Percentiles rank a stretch among this genome's conserved stretches.
These are phyloP conservation scores for Mortierella sp. DNA, from an alignment of 371 early-diverging fungal genomes.

Conservation along the genomic window DNA sequence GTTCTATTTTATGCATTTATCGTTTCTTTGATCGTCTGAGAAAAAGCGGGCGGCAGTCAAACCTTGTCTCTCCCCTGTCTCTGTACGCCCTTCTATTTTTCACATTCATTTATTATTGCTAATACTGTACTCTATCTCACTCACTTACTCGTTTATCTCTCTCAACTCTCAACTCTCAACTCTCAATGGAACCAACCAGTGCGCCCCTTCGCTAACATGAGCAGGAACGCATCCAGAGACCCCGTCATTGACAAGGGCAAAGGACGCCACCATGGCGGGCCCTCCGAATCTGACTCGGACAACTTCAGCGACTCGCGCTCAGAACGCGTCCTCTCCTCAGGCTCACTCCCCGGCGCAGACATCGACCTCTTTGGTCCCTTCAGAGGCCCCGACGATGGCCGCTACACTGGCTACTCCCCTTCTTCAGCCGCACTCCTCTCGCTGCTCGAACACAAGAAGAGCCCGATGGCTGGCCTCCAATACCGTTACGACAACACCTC, in stretches of 20 bases:
- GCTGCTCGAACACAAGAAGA: constrained; percentile 76
- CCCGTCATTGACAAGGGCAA: constrained; percentile 27
- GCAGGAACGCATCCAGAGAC: constrained; percentile 19
- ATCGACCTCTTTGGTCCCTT: constrained; percentile 73
- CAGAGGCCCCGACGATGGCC: constrained; percentile 71
- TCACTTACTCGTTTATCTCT: not conserved
- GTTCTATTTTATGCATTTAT: constrained; percentile 5
- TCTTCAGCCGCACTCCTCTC: constrained; percentile 82
- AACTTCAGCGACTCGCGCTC: constrained; percentile 70
- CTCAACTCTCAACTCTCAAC: not conserved
- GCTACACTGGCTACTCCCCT: constrained; percentile 79
- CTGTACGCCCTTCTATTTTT: not conserved
- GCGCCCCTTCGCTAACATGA: constrained; percentile 15
- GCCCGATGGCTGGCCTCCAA: constrained; percentile 43
- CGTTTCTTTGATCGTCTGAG: not conserved
- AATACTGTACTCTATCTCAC: not conserved
- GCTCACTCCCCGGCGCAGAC: constrained; percentile 51
- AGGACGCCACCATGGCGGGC: not conserved
- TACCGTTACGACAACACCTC: constrained; percentile 20
- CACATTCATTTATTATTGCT: not conserved
- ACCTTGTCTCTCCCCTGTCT: not conserved
- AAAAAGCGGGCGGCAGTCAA: not conserved
- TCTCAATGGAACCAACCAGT: constrained; percentile 1
- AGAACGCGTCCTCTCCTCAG: constrained; percentile 37
- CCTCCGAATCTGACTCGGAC: constrained; percentile 66